phyloP scores from a whole-genome alignment of 2,329 filamentous ascomycete species.

The Penicillium sp. region DNA sequence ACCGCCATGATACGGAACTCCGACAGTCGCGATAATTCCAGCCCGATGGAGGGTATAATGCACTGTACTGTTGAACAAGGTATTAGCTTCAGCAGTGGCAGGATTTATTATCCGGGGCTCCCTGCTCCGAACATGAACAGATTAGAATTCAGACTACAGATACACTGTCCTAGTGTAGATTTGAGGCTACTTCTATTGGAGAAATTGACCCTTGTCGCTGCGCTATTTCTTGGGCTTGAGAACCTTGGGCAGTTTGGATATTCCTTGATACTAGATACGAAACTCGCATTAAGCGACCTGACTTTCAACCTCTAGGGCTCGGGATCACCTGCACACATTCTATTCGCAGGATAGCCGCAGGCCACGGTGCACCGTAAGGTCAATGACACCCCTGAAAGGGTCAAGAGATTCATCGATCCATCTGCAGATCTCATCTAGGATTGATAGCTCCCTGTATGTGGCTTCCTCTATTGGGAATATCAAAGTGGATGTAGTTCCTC shows the following conservation, averaged over 20 bases:
- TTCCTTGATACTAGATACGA: neutral
- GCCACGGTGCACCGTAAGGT: too few relatives aligned
- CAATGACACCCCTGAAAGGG: neutral
- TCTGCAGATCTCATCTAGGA: slow-evolving; percentile 1
- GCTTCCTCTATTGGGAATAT: neutral
- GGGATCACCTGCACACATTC: neutral
- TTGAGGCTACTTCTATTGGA: neutral
- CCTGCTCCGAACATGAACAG: neutral
- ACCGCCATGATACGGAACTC: neutral
- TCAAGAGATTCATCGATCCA: neutral
- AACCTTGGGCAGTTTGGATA: neutral
- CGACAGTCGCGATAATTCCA: neutral
- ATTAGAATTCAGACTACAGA: slow-evolving; percentile 1
- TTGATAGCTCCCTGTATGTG: neutral
- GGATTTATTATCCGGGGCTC: neutral
- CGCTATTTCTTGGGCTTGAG: neutral
- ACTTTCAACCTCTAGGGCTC: neutral
- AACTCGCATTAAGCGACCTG: neutral
- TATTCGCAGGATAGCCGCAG: neutral
- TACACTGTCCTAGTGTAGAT: neutral
- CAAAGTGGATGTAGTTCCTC: neutral
- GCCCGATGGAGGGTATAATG: neutral
- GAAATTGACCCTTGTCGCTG: neutral
- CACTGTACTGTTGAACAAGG: neutral
- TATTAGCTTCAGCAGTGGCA: neutral